Conservation (phyloP, 2,329 filamentous ascomycete species). For the Xylariomycetidae sp. region DNA sequence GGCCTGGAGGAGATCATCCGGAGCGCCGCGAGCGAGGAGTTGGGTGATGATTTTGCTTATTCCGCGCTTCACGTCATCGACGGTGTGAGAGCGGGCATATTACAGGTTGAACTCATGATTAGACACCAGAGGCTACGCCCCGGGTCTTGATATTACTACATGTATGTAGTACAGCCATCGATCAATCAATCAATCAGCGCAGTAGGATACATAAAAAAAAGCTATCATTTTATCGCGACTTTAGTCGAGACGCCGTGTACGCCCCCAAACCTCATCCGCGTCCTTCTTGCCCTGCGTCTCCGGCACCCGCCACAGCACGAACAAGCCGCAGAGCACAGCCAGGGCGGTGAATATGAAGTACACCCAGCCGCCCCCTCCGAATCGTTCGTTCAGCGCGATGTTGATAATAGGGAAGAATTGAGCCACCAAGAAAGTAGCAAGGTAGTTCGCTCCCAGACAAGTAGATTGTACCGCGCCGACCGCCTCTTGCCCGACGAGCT, state of each 20-base stretch:
- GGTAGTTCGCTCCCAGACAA: conserved; percentile 81
- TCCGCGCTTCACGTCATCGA: conserved; percentile 66
- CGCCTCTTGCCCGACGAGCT: conserved; percentile 84
- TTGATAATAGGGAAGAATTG: conserved; percentile 93
- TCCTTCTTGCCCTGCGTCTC: conserved; percentile 85
- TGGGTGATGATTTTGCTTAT: conserved; percentile 55
- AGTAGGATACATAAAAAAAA: too few relatives aligned
- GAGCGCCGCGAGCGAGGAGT: conserved; percentile 59
- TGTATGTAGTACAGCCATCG: too few relatives aligned
- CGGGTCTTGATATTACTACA: conserved; percentile 1
- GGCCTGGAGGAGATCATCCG: conserved; percentile 76
- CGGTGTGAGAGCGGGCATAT: conserved; percentile 67
- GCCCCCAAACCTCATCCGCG: conserved; percentile 87
- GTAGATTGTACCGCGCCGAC: conserved; percentile 90
- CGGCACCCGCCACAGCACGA: conserved; percentile 71
- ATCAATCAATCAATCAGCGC: too few relatives aligned
- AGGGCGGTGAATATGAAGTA: conserved; percentile 88
- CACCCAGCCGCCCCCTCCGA: conserved; percentile 72
- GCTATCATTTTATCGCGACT: too few relatives aligned
- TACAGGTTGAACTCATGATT: conserved; percentile 54
- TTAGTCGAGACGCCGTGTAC: conserved; percentile 50
- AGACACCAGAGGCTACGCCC: conserved; percentile 35
- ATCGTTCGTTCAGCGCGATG: conserved; percentile 56
- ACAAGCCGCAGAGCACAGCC: conserved; percentile 63
- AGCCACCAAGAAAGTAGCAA: conserved; percentile 85